Evolutionary conservation across 2,329 filamentous ascomycete genomes (phyloP).

Genomic region (Triangularia verruculosa): DNA sequence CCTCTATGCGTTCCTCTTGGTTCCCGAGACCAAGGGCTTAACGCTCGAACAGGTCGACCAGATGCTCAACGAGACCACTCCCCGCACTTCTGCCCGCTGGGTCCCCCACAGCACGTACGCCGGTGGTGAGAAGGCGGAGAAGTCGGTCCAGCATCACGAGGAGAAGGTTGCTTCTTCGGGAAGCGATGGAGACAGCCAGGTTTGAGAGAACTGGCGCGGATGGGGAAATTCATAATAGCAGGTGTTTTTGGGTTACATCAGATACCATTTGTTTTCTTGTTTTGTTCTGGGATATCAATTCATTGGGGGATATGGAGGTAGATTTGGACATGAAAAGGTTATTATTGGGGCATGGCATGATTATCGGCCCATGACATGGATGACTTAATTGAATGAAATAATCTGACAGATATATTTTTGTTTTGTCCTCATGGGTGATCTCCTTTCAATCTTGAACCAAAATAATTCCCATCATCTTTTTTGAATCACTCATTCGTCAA

Average conservation of each 20-base stretch:
- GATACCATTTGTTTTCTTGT: not conserved
- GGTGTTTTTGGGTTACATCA: not conserved
- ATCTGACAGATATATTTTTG: not conserved
- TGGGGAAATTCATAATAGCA: not conserved
- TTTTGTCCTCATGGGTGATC: not conserved
- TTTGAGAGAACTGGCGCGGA: not conserved
- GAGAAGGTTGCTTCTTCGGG: not conserved
- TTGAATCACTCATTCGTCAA: no score
- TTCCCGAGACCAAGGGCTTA: constrained; percentile 83
- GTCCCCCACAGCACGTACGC: constrained; percentile 33
- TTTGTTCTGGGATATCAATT: not conserved
- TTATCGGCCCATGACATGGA: not conserved
- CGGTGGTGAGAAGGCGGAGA: constrained; percentile 11
- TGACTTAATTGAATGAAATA: not conserved
- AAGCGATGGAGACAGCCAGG: not conserved
- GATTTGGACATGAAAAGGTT: not conserved
- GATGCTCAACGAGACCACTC: constrained; percentile 64
- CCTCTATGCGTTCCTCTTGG: constrained; percentile 67
- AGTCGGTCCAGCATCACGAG: constrained; percentile 5
- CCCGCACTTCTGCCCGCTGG: constrained; percentile 56
- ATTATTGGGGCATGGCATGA: not conserved
- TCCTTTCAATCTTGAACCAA: not conserved
- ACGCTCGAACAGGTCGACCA: constrained; percentile 79
- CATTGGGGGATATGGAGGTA: not conserved
- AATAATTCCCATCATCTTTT: no score